These are phyloP conservation scores for Cynanchum wilfordii DNA, from an alignment of 257 asterid genomes.

Conservation along the genomic window DNA sequence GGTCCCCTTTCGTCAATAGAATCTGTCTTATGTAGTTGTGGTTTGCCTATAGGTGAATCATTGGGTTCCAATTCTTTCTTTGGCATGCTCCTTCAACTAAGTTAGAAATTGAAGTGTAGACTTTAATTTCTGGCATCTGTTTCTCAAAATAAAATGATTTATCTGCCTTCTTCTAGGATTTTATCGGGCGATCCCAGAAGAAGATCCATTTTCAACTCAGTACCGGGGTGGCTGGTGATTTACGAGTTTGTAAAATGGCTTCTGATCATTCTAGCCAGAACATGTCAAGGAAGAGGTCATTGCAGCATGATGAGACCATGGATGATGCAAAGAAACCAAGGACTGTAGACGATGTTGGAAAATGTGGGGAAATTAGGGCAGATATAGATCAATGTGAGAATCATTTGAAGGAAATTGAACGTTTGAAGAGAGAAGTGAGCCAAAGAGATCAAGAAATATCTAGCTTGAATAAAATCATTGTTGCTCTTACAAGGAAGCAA, in stretches of 20 bases:
- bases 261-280: constrained; percentile 10
- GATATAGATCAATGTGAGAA: constrained; percentile 28
- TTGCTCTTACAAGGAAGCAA: constrained; percentile 76
- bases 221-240: constrained; percentile 34
- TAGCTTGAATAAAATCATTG: constrained; percentile 54
- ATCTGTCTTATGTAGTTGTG: background rate
- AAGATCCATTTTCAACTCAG: constrained; percentile 39
- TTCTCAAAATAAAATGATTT: background rate
- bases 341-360: constrained; percentile 20
- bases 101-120: background rate
- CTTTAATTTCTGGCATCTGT: background rate
- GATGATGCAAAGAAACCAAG: constrained; percentile 36
- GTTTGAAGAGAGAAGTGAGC: constrained; percentile 49
- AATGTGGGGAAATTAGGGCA: constrained; percentile 20
- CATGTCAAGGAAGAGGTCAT: constrained; percentile 42
- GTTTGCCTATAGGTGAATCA: background rate
- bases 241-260: constrained; percentile 45
- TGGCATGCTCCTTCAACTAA: background rate
- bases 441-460: constrained; percentile 65
- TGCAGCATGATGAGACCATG: constrained; percentile 30
- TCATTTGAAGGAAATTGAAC: constrained; percentile 50
- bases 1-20: background rate
- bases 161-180: constrained; percentile 44
- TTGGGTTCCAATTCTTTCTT: background rate
- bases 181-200: constrained; percentile 59